Evolutionary conservation across 2,329 filamentous ascomycete species (phyloP), one percentile per base, ranked within the genome.

Genomic region (Sclerotinia glacialis): DNA sequence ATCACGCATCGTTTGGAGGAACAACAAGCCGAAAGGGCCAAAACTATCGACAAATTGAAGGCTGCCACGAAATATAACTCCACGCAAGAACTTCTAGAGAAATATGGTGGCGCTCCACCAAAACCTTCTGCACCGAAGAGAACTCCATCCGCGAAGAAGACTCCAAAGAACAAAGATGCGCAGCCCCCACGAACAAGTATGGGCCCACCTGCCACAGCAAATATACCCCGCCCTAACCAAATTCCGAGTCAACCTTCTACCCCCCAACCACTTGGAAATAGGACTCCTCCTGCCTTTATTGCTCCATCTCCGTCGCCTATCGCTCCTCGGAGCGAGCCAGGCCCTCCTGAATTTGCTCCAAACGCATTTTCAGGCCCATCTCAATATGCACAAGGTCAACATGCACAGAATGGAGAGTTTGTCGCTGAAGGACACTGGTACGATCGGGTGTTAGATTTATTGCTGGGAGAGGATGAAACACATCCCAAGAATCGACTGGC

Each of bases 21-120:
- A 26, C 84, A 93, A 46, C 87, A 93, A 74, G 86, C 87, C 64
- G 91, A 97, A 78, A 88, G 94, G 64, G 87, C 91, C 67, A 87
- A 87, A 73, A 97, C 93, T 2, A 98, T 99, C 71, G 90, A 96
- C 77, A 93, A 93, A 79, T 86, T 99, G 70, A 99, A 99, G 79
- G 88, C 90, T 67, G 93, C 93, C 34, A 99, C 95, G 44, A 97
- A 91, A 78, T 99, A 97, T 80, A 92, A 98, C 78, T 95, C 93
- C 42, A 99, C 95, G 1, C 87, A 96, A 74, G 88, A 97, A 76
- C 80, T 99, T 68, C 85, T 99, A 14, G 92, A 98, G 74, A 99
- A 98, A 74, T 99, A 99, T 77, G 93, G 93, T 46, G 90, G 87
- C 12, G 71, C 71, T 46, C 67, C 76, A 65, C 72, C 74, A 9